Base-by-base conservation (phyloP, 2,329 filamentous ascomycete genomes). In the Myriangium duriaei region DNA sequence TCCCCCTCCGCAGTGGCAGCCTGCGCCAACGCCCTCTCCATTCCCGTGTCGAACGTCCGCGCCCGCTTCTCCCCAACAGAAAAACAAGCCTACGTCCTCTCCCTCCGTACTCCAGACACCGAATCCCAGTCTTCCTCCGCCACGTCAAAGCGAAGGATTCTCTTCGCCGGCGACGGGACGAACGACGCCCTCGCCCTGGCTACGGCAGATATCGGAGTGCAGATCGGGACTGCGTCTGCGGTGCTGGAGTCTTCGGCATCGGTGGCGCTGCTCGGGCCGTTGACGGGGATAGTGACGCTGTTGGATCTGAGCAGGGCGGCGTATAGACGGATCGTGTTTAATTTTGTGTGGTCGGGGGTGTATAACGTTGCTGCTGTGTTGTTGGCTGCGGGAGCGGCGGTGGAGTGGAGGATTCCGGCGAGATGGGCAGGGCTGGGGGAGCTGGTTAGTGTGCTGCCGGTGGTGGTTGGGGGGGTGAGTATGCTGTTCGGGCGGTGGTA, bases 111-210 rank as follows among this genome's bases (percentile, higher is more conserved):
- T 26, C 12, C 17, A 11, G 30, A 39, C 18, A 33, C 14, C 17
- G 17, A 37, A 13, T 15, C 12, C 15, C 4, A 30, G 4, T 19
- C 12, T 5, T 19, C 7, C n/a, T 53, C 59, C 35, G 40, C 38
- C 2, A 53, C 68, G 31, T 26, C 31, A 18, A 39, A 43, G 11
- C 50, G 46, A n/a, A 45, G 68, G 1, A 69, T 83, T 12, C 56
- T 86, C 4, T 87, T 88, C 55, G 70, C 72, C 35, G 82, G 82
- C 21, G 82, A 88, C 48, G 83, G 83, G 2, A 85, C 79, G 11
- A 88, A 88, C 53, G 82, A 88, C 50, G 79, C 82, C 0, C 66
- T 74, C 2, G 82, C 82, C 0, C 65, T 88, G 2, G 74, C 79
- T 0, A 72, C 77, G 51, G 79, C 83, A 1, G 71, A 70, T 4